Conservation (phyloP, 1,284 basidiomycete genomes). For the Somion occarium region DNA sequence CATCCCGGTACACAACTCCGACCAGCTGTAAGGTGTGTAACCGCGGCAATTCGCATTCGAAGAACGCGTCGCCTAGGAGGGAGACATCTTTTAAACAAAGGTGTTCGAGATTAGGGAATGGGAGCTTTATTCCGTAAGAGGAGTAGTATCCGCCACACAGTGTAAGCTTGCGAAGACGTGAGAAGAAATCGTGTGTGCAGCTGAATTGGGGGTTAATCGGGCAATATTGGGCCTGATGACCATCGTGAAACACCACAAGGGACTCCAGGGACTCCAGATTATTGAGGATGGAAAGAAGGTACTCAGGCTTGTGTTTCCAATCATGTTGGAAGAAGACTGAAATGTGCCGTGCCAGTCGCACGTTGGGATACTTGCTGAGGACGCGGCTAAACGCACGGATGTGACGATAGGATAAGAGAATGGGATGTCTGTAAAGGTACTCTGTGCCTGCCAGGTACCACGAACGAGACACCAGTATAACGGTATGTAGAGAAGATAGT, state of each 20-base stretch:
- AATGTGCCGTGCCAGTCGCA: background rate
- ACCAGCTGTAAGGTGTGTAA: background rate
- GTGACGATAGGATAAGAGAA: background rate
- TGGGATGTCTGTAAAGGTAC: background rate
- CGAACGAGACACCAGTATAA: background rate
- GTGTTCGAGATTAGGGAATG: background rate
- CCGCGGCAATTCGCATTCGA: background rate
- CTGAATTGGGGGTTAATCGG: background rate
- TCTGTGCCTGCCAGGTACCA: background rate
- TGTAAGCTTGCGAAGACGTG: background rate
- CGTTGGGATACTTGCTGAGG: background rate
- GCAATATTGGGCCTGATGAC: background rate
- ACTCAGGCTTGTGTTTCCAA: background rate
- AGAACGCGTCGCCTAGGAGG: background rate
- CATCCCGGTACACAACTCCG: background rate
- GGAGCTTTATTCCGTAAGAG: background rate
- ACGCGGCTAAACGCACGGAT: background rate
- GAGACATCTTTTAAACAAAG: background rate
- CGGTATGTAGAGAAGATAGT: background rate
- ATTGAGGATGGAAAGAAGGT: background rate
- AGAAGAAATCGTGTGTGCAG: background rate
- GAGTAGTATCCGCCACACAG: background rate
- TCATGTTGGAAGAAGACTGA: background rate
- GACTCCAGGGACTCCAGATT: background rate
- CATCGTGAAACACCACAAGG: background rate